These are phyloP conservation scores for Coffea humblotiana DNA, from an alignment of 305 asterid genomes.

Conservation along the genomic window DNA sequence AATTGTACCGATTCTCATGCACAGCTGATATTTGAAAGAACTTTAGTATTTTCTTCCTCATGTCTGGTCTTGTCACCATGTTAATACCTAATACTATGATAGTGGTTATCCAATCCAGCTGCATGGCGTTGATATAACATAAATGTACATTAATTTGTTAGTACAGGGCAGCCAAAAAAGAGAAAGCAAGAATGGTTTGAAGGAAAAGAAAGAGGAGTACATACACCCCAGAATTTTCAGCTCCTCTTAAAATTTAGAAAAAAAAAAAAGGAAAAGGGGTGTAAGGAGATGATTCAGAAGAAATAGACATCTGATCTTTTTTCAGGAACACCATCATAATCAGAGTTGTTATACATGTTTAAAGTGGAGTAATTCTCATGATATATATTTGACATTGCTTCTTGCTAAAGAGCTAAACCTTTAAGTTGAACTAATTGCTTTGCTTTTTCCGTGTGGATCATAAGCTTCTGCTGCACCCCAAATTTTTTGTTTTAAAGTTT, in stretches of 20 bases:
- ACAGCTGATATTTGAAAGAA: not conserved
- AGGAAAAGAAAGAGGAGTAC: too few species aligned
- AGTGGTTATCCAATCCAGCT: not conserved
- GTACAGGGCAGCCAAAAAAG: too few species aligned
- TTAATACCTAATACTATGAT: too few species aligned
- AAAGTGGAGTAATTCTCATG: conserved; percentile 4
- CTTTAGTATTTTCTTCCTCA: too few species aligned
- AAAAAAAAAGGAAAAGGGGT: too few species aligned
- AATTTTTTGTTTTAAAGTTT: not conserved
- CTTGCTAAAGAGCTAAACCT: conserved; percentile 15
- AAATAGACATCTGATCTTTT: not conserved
- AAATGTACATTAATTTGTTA: too few species aligned
- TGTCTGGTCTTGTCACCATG: too few species aligned
- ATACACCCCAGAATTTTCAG: too few species aligned
- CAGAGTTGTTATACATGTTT: not conserved
- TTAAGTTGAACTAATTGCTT: conserved; percentile 11
- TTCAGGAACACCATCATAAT: not conserved
- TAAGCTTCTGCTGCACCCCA: conserved; percentile 7
- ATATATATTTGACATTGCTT: conserved; percentile 16
- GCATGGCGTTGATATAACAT: too few species aligned
- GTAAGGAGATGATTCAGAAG: not conserved
- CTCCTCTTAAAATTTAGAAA: too few species aligned
- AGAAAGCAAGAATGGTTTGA: too few species aligned
- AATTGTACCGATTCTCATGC: not conserved
- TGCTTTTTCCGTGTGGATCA: not conserved